Evolutionary conservation across 2,329 filamentous ascomycete genomes (phyloP), one percentile per base, ranked within the genome.

Genomic region (Penicillium brevicompactum): DNA sequence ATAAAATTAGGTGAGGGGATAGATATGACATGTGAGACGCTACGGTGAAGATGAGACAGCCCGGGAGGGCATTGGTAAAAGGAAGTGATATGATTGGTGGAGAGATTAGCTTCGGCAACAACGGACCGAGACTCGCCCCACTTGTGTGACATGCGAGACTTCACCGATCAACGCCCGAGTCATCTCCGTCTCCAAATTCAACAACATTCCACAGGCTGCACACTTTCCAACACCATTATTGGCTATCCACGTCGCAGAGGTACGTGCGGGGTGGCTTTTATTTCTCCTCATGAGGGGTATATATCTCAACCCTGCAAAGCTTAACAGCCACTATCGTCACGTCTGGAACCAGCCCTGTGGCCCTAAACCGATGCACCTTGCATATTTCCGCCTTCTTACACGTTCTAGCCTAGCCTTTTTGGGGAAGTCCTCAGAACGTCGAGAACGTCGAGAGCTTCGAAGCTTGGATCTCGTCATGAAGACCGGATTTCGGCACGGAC

Each of bases 281-380:
- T 7, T 45, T 42, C 53, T 38, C 53, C 53, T 56, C 53, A 49
- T 49, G 53, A 56, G 53, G 53, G 32, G 53, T 34, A 43, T 43
- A 37, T 18, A 46, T 24, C 10, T 14, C 10, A 11, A 11, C 13
- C 34, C 5, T 41, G 3, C 38, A 21, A 41, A 41, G 38, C 38
- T 21, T 18, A 14, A 34, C 32, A 41, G 38, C 38, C 38, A 41
- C 38, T 41, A 41, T 21, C 42, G 32, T 51, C 40, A 43, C 14
- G 6, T 2, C n/a, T 31, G 31, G 22, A 31, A 13, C 32, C 37
- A n/a, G 11, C 22, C 14, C 37, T 51, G 22, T 51, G 45, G 48
- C 11, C n/a, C n/a, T 13, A n/a, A 37, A n/a, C n/a, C n/a, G 34
- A 37, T n/a, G 13, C 34, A 13, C 34, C 34, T n/a, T 37, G 34